Conservation (phyloP, 2,329 filamentous ascomycete genomes). For the Penicillium expansum region DNA sequence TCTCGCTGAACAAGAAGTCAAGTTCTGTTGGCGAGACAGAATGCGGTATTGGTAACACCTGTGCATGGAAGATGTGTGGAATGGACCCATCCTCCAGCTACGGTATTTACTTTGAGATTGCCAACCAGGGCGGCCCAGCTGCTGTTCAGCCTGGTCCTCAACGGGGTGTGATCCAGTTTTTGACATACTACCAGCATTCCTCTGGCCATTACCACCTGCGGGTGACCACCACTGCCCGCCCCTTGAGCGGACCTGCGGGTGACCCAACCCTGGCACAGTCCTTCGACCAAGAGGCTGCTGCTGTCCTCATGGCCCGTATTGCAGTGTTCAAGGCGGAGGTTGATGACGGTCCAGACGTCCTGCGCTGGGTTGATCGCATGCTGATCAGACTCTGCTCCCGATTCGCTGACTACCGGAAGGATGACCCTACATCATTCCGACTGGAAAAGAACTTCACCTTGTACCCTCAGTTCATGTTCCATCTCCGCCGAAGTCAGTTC, state of each 20-base stretch:
- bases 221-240: constrained; percentile 89
- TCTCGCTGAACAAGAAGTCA: constrained; percentile 97
- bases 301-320: constrained; percentile 98
- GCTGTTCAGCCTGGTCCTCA: constrained; percentile 83
- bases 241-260: constrained; percentile 87
- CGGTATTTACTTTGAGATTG: constrained; percentile 96
- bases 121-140: constrained; percentile 82
- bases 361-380: constrained; percentile 98
- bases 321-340: constrained; percentile 99
- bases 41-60: constrained; percentile 97
- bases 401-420: constrained; percentile 97
- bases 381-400: constrained; percentile 92
- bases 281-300: constrained; percentile 96
- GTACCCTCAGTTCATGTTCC: constrained; percentile 99
- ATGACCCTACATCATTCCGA: constrained; percentile 94
- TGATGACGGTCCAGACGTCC: constrained; percentile 95
- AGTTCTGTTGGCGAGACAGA: constrained; percentile 96
- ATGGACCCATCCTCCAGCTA: constrained; percentile 94
- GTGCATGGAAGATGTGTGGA: constrained; percentile 99
- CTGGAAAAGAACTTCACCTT: constrained; percentile 98
- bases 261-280: constrained; percentile 94
- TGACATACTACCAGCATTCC: constrained; percentile 98
- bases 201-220: constrained; percentile 94
- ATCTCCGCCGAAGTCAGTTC: constrained; percentile 94
- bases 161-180: constrained; percentile 94